Conservation (phyloP, 345 rosid species). For the Dipteronia dyeriana region DNA sequence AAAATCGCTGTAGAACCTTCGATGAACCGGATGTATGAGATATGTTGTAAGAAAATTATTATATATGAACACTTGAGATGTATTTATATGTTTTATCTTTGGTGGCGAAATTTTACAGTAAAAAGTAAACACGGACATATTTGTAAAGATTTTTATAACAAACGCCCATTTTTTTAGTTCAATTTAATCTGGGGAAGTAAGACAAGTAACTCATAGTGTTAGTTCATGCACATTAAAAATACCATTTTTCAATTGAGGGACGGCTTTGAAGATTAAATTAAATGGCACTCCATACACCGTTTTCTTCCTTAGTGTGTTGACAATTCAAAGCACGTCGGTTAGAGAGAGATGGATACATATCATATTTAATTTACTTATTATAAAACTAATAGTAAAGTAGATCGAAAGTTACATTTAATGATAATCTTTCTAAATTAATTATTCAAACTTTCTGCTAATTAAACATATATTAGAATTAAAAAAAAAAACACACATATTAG, state of each 20-base stretch:
- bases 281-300: neutral
- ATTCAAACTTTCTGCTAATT: neutral
- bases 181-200: neutral
- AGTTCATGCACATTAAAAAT: neutral
- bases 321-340: neutral
- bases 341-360: neutral
- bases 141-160: neutral
- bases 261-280: neutral
- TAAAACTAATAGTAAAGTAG: neutral
- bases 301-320: neutral
- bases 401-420: neutral
- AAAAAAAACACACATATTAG: neutral
- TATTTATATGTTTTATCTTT: too few species aligned
- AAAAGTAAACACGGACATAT: too few species aligned
- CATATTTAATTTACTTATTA: neutral
- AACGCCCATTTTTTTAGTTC: neutral
- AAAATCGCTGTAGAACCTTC: neutral
- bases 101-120: too few species aligned
- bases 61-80: too few species aligned
- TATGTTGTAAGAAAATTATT: too few species aligned
- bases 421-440: neutral
- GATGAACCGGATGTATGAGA: too few species aligned
- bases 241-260: neutral
- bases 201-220: neutral
- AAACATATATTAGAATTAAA: neutral